phyloP scores from a whole-genome alignment of 1,139 yeast genomes.

The Suhomyces yuchorum region DNA sequence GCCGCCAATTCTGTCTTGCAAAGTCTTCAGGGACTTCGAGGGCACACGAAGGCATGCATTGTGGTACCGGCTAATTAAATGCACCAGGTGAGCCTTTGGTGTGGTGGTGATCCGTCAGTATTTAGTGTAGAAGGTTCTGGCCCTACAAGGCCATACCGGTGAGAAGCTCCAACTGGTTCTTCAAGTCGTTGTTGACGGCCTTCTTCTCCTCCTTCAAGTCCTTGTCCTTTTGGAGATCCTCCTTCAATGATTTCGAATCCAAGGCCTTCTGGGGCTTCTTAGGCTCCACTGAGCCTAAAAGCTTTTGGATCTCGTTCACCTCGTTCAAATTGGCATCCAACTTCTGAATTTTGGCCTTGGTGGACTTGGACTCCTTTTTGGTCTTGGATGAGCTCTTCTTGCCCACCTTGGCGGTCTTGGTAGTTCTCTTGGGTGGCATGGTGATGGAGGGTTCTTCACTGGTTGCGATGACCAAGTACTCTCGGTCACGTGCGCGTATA shows the following conservation, averaged over 20 bases:
- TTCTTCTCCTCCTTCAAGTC: conserved; percentile 39
- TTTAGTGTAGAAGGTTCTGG: too few species aligned
- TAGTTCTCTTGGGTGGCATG: conserved; percentile 8
- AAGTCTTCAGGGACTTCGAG: too few species aligned
- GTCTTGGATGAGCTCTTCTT: conserved; percentile 15
- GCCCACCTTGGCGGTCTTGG: conserved; percentile 3
- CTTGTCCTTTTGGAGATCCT: conserved; percentile 48
- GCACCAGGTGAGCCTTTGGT: too few species aligned
- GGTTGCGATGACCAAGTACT: conserved; percentile 1
- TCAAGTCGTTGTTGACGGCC: conserved; percentile 52
- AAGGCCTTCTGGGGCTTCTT: conserved; percentile 26
- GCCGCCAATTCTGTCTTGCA: too few species aligned
- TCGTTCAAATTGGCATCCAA: conserved; percentile 44
- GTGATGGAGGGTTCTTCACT: background rate
- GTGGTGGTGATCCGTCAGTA: too few species aligned
- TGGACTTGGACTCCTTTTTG: conserved; percentile 32
- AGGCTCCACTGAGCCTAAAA: conserved; percentile 18
- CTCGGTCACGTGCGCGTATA: conserved; percentile 7
- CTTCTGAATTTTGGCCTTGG: conserved; percentile 44
- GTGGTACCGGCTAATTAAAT: too few species aligned
- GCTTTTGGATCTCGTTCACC: conserved; percentile 36
- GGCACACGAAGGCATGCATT: too few species aligned
- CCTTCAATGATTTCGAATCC: conserved; percentile 36
- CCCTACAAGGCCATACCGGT: conserved; percentile 54
- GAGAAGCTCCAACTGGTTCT: conserved; percentile 60